Conservation (phyloP, 331 rosid species). For the Malus hybrid region DNA sequence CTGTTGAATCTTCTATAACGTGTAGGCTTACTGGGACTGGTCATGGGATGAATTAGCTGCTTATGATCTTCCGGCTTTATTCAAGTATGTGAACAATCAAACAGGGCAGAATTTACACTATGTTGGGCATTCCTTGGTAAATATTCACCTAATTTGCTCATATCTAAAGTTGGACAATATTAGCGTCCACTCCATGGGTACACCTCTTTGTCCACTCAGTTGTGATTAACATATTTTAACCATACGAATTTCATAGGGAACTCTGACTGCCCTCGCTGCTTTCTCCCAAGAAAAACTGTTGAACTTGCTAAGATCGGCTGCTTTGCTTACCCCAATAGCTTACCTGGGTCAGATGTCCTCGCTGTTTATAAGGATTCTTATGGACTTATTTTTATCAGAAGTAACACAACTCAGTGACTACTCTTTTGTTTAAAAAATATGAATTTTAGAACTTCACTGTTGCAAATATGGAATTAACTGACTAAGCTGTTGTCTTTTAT, state of each 20-base stretch:
- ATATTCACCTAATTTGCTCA: no score
- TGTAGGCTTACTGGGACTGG: slow-evolving; percentile 74
- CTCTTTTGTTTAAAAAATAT: not conserved
- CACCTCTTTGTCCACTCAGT: no score
- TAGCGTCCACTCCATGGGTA: no score
- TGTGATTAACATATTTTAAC: no score
- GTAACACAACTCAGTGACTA: slow-evolving; percentile 23
- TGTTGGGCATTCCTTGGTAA: slow-evolving; percentile 59
- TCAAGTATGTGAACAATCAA: slow-evolving; percentile 51
- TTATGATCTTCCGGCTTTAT: slow-evolving; percentile 66
- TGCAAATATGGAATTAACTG: not conserved
- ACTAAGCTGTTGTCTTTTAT: not conserved
- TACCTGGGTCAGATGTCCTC: slow-evolving; percentile 59
- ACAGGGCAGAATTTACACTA: slow-evolving; percentile 65
- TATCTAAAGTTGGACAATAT: no score
- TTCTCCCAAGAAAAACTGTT: slow-evolving; percentile 50
- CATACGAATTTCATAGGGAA: slow-evolving; percentile 41
- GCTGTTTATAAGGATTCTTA: slow-evolving; percentile 43
- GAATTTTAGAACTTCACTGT: not conserved
- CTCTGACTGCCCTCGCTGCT: slow-evolving; percentile 69
- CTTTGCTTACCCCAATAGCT: slow-evolving; percentile 73
- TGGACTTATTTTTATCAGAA: slow-evolving; percentile 52
- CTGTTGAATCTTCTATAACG: not conserved
- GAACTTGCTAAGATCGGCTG: slow-evolving; percentile 57
- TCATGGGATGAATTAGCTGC: slow-evolving; percentile 83